Evolutionary conservation across 1,284 basidiomycete species (phyloP).

Genomic region (Jaminaea rosea): DNA sequence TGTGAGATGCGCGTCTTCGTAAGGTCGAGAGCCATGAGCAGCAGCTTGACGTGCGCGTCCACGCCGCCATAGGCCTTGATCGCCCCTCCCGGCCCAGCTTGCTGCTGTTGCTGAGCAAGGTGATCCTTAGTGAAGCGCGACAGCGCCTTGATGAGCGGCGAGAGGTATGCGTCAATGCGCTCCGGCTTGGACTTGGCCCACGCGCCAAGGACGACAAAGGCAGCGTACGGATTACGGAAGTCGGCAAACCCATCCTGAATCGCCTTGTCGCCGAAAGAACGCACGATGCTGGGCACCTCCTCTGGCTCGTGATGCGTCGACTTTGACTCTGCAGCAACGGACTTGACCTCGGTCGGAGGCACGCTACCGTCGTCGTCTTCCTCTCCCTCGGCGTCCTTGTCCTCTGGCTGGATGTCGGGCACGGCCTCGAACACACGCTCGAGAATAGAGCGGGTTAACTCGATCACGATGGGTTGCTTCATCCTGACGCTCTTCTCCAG

Average conservation of each 20-base stretch:
- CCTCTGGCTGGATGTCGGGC: slow-evolving; percentile 50
- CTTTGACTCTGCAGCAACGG: slow-evolving; percentile 4
- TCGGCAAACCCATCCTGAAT: slow-evolving; percentile 75
- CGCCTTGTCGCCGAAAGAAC: slow-evolving; percentile 63
- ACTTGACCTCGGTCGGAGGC: slow-evolving; percentile 9
- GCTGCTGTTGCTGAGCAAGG: slow-evolving; percentile 48
- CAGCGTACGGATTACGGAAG: slow-evolving; percentile 65
- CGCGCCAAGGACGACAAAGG: slow-evolving; percentile 76
- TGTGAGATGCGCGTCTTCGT: slow-evolving; percentile 52
- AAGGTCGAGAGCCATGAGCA: slow-evolving; percentile 53
- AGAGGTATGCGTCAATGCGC: slow-evolving; percentile 68
- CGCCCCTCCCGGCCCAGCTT: too few species aligned
- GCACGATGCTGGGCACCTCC: slow-evolving; percentile 64
- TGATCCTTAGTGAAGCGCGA: slow-evolving; percentile 84
- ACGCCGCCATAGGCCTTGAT: not conserved
- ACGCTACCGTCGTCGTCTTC: slow-evolving; percentile 15
- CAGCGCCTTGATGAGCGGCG: slow-evolving; percentile 71
- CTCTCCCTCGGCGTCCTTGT: slow-evolving; percentile 24
- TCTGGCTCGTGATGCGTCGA: slow-evolving; percentile 7
- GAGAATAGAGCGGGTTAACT: slow-evolving; percentile 55
- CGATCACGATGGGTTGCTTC: slow-evolving; percentile 28
- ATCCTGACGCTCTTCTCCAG: slow-evolving; percentile 52
- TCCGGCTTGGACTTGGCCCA: slow-evolving; percentile 76
- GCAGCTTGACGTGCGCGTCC: slow-evolving; percentile 48
- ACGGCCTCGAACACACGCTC: slow-evolving; percentile 76